Evolutionary conservation across 139 green algal genomes (phyloP).

Genomic region (Haematococcus sp.): DNA sequence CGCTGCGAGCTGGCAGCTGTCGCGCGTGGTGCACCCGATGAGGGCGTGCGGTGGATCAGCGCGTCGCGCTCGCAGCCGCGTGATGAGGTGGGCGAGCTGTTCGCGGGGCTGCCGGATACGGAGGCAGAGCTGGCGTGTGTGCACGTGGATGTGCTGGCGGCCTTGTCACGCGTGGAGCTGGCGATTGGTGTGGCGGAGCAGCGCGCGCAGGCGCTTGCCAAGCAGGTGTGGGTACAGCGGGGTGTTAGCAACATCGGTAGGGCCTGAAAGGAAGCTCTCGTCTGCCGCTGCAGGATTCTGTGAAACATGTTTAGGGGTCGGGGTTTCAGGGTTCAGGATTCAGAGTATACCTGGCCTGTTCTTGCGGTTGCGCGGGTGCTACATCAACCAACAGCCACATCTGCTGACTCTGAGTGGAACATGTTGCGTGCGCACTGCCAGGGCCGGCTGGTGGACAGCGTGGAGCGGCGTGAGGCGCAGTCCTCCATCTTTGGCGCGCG

Average conservation of each 20-base stretch:
- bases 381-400: no score
- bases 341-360: no score
- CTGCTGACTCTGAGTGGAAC: no score
- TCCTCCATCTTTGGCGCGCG: constrained; percentile 52
- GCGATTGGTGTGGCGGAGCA: constrained; percentile 51
- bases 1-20: constrained; percentile 30
- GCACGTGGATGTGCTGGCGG: constrained; percentile 51
- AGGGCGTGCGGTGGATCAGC: constrained; percentile 54
- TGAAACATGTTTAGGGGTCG: no score
- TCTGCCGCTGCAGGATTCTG: no score
- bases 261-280: no score
- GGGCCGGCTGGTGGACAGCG: neutral
- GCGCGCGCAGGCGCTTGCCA: constrained; percentile 11
- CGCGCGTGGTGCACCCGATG: constrained; percentile 24
- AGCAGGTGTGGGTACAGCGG: no score
- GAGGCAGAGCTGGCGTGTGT: constrained; percentile 62
- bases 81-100: constrained; percentile 23
- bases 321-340: no score
- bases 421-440: no score
- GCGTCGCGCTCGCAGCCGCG: constrained; percentile 42
- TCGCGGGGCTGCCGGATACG: constrained; percentile 43
- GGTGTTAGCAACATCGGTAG: no score
- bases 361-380: no score
- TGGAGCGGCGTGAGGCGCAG: constrained; percentile 33
- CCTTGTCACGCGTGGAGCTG: constrained; percentile 57